Evolutionary conservation across 2,329 filamentous ascomycete species (phyloP).

Genomic region (Aspergillus transmontanensis): DNA sequence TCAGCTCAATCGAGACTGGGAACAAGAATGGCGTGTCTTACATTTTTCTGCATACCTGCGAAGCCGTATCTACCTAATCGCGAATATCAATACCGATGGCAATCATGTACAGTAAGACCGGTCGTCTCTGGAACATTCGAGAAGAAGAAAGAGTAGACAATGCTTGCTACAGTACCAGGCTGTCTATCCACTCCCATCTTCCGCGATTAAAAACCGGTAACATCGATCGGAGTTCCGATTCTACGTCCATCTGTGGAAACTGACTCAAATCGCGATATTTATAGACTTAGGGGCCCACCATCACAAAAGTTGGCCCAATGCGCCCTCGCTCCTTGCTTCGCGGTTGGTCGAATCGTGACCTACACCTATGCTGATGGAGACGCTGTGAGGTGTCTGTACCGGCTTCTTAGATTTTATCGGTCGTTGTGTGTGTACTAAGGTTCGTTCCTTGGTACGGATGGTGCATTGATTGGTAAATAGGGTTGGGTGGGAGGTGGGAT

Average conservation of each 20-base stretch:
- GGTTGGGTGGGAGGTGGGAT: background rate
- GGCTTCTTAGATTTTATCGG: background rate
- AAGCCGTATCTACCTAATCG: background rate
- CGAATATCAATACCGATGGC: background rate
- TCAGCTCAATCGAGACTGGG: background rate
- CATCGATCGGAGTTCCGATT: background rate
- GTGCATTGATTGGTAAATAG: background rate
- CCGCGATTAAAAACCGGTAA: background rate
- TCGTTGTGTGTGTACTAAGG: background rate
- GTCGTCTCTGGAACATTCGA: background rate
- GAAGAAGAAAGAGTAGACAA: background rate
- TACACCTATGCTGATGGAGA: background rate
- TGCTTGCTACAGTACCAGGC: background rate
- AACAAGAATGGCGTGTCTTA: background rate
- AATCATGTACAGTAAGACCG: background rate
- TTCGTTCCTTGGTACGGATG: background rate
- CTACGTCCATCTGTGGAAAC: background rate
- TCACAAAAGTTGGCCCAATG: background rate
- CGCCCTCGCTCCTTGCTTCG: background rate
- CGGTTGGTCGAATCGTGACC: background rate
- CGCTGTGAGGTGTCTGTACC: background rate
- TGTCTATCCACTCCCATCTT: background rate
- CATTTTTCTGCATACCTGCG: background rate
- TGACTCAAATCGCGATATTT: slow-evolving; percentile 2
- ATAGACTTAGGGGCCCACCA: background rate